Conservation (phyloP, 1,139 yeast genomes). For the Citeromyces siamensis region DNA sequence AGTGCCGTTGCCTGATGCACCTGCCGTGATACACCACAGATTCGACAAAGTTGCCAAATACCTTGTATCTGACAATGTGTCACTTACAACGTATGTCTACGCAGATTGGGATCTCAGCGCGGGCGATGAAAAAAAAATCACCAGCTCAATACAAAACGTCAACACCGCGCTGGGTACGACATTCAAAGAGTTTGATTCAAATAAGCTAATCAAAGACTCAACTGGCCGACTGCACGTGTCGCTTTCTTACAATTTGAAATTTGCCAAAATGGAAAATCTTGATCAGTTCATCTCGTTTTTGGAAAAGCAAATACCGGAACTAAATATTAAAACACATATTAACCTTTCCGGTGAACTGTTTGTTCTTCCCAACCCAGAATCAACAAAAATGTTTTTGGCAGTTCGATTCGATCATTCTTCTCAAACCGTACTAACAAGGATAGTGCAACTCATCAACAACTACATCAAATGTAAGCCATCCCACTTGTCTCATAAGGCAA, state of each 20-base stretch:
- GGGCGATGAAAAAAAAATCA: neutral
- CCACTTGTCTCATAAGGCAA: neutral
- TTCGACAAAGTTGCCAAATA: neutral
- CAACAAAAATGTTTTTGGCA: conserved; percentile 3
- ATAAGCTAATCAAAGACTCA: neutral
- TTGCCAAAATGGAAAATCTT: neutral
- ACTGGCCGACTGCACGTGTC: neutral
- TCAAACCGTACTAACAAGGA: neutral
- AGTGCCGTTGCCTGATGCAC: neutral
- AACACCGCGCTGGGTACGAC: neutral
- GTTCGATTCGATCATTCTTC: neutral
- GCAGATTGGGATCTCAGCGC: neutral
- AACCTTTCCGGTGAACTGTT: neutral
- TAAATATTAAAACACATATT: neutral
- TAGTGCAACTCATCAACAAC: neutral
- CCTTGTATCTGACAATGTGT: neutral
- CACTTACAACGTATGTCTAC: neutral
- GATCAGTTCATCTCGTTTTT: neutral
- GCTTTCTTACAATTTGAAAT: conserved; percentile 2
- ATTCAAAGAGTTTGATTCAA: neutral
- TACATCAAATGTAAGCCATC: neutral
- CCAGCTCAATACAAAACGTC: neutral
- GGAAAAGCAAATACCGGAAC: neutral
- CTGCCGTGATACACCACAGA: neutral
- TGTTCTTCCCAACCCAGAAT: conserved; percentile 4